Evolutionary conservation across 2,329 filamentous ascomycete genomes (phyloP).

Genomic region (Aspergillus pseudoterreus): DNA sequence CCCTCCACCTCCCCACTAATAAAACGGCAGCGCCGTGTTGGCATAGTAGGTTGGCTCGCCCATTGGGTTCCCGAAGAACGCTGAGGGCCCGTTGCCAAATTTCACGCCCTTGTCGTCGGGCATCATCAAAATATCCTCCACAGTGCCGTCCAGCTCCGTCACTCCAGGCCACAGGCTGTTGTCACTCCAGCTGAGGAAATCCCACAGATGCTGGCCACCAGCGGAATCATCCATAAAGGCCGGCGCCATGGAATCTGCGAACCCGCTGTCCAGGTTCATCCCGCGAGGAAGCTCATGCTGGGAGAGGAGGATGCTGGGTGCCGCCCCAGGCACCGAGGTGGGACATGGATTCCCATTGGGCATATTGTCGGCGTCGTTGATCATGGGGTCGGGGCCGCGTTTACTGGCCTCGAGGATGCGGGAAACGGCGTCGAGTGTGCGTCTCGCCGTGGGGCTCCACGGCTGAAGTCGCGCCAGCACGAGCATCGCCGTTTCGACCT

Average conservation of each 20-base stretch:
- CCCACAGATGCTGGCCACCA: constrained; percentile 32
- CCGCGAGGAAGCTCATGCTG: constrained; percentile 17
- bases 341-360: constrained; percentile 10
- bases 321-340: constrained; percentile 9
- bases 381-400: constrained; percentile 19
- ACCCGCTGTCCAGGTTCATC: constrained; percentile 18
- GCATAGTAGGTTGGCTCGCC: constrained; percentile 23
- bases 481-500: constrained; percentile 49
- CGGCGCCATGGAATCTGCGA: constrained; percentile 21
- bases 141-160: constrained; percentile 21
- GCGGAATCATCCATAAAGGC: constrained; percentile 27
- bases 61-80: constrained; percentile 20
- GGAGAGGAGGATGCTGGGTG: constrained; percentile 10
- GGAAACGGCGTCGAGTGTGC: constrained; percentile 61
- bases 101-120: constrained; percentile 26
- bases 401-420: constrained; percentile 60
- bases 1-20: neutral
- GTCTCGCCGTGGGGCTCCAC: constrained; percentile 61
- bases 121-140: constrained; percentile 22
- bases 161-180: constrained; percentile 29
- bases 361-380: constrained; percentile 10
- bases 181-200: constrained; percentile 38
- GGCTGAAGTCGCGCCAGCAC: constrained; percentile 53
- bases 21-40: constrained; percentile 24
- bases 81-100: constrained; percentile 16